A percentile compares a stretch with the other conserved stretches of the same genome.
These are phyloP conservation scores for Metschnikowia reukaufii DNA, from an alignment of 805 yeast genomes.

Conservation along the genomic window DNA sequence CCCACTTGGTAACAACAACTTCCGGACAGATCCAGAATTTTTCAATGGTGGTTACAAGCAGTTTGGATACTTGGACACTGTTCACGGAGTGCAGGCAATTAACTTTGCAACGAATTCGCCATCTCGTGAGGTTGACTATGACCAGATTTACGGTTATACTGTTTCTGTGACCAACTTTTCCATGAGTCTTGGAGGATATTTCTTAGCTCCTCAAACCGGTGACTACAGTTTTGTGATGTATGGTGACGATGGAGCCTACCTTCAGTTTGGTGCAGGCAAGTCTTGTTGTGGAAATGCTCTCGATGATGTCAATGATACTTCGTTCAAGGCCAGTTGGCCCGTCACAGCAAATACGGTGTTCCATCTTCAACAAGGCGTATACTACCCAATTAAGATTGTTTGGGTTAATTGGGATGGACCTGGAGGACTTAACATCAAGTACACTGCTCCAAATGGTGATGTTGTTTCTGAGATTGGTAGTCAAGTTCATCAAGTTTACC, in stretches of 20 bases:
- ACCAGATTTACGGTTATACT: slow-evolving; percentile 1
- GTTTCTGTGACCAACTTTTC: slow-evolving; percentile 9
- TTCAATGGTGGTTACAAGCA: slow-evolving; percentile 6
- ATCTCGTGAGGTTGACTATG: not conserved
- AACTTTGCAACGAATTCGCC: not conserved
- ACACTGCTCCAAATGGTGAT: slow-evolving; percentile 2
- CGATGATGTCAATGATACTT: slow-evolving; percentile 2
- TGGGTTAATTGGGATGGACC: slow-evolving; percentile 7
- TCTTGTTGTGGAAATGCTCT: slow-evolving; percentile 9
- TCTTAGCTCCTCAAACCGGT: slow-evolving; percentile 10
- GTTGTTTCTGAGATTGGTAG: slow-evolving; percentile 2
- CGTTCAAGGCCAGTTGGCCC: slow-evolving; percentile 8
- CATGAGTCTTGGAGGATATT: slow-evolving; percentile 9
- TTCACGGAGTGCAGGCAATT: slow-evolving; percentile 1
- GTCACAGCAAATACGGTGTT: slow-evolving; percentile 2
- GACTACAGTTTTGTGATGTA: slow-evolving; percentile 4
- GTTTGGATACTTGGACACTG: slow-evolving; percentile 1
- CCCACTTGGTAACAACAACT: slow-evolving; percentile 1
- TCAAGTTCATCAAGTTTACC: not conserved
- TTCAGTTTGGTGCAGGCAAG: slow-evolving; percentile 8
- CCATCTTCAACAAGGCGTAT: slow-evolving; percentile 3
- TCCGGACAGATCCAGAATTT: slow-evolving; percentile 4
- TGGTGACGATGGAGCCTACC: slow-evolving; percentile 10
- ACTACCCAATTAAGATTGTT: slow-evolving; percentile 11
- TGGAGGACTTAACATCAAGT: slow-evolving; percentile 4